Base-by-base conservation (phyloP, 2,329 filamentous ascomycete species). In the Microthyrium microscopicum region DNA sequence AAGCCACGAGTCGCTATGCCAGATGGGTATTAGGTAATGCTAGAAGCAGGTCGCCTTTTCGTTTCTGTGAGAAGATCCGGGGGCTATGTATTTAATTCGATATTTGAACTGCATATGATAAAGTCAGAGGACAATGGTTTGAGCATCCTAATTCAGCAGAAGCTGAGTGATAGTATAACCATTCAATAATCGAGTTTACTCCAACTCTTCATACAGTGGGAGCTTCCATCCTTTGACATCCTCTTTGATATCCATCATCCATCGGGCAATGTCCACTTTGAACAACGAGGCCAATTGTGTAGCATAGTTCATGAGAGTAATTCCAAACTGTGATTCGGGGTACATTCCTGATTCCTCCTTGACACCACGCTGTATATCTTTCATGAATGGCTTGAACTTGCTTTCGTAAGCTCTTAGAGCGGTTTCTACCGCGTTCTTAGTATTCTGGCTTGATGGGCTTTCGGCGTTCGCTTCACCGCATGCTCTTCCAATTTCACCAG, bases 211-310 rank as follows among this genome's bases (percentile, higher is more conserved):
- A 36, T 59, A 60, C 9, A 52, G 46, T 2, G 58, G 58, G 3
- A 61, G 42, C 11, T 50, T 36, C 57, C 55, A 60, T 9, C 35
- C 40, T 28, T 47, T 47, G 2, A 54, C 44, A 16, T 48, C 40
- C 39, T 55, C 52, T 16, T 46, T 44, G 8, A 31, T 18, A n/a
- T n/a, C n/a, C 5, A 56, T 38, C 5, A 56, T 24, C 39, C 42
- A 50, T 20, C 42, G 43, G 1, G 42, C 43, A 16, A 56, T 22
- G 40, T 61, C 48, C 16, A 62, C 9, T 40, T 43, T 51, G 24
- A 61, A 42, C 5, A 49, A 43, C 2, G 51, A 50, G 12, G 44
- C 41, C 3, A 52, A 25, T 12, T 46, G 47, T 3, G 54, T 16
- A 6, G 56, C 3, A 17, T 39, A 40, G 18, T 56, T 46, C 5